These are phyloP conservation scores for Citrus cavaleriei DNA, from an alignment of 345 rosid species.

Conservation along the genomic window DNA sequence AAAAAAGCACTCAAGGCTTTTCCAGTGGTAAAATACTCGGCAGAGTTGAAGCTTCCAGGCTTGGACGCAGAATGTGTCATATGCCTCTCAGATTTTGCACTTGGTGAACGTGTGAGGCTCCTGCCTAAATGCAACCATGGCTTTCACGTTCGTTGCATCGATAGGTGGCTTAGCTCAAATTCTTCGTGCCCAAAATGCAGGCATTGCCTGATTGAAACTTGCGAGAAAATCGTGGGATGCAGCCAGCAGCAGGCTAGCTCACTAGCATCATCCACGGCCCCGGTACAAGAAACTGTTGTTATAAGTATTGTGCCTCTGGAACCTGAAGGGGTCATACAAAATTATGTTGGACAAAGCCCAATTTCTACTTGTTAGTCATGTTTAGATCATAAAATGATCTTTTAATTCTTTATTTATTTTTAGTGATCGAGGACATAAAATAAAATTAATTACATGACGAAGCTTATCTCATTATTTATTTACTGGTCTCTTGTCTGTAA, in stretches of 20 bases:
- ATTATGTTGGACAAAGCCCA: constrained; percentile 8
- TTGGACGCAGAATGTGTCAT: constrained; percentile 10
- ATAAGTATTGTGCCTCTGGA: constrained; percentile 23
- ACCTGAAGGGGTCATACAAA: constrained; percentile 30
- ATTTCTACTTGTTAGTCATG: no score
- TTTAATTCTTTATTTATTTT: background rate
- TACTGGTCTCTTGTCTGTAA: no score
- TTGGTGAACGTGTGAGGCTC: constrained; percentile 25
- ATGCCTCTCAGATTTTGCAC: constrained; percentile 1
- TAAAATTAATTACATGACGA: no score
- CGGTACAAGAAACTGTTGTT: constrained; percentile 6
- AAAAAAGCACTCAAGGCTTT: constrained; percentile 57
- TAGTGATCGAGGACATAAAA: no score
- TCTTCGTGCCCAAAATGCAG: constrained; percentile 69
- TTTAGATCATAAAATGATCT: background rate
- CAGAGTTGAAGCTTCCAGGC: background rate
- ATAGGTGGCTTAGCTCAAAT: constrained; percentile 62
- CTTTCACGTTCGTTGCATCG: constrained; percentile 59
- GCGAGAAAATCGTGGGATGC: constrained; percentile 29
- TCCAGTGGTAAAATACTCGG: background rate
- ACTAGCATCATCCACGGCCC: constrained; percentile 1
- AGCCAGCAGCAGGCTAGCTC: constrained; percentile 13
- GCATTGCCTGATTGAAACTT: constrained; percentile 31
- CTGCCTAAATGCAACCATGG: constrained; percentile 69
- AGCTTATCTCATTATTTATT: no score